Evolutionary conservation across 2,329 filamentous ascomycete genomes (phyloP).

Genomic region (Alternaria brassicicola): DNA sequence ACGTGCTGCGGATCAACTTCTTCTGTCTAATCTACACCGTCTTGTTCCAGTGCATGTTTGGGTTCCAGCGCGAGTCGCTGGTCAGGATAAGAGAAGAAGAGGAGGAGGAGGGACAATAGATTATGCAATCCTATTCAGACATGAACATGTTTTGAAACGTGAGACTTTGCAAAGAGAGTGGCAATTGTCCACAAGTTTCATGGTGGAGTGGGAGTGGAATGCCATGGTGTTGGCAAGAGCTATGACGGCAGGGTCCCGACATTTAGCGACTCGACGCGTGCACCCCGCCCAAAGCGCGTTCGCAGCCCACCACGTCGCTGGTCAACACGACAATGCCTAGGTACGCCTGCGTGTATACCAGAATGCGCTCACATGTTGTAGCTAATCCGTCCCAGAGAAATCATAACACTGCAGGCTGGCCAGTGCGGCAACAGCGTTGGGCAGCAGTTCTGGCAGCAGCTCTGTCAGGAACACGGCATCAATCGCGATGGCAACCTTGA

Average conservation of each 20-base stretch:
- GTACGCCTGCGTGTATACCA: constrained; percentile 26
- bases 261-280: constrained; percentile 30
- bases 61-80: constrained; percentile 29
- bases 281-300: constrained; percentile 44
- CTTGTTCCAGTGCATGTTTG: constrained; percentile 42
- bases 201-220: neutral
- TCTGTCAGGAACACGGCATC: constrained; percentile 97
- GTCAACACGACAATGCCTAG: constrained; percentile 46
- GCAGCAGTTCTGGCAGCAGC: constrained; percentile 98
- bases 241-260: constrained; percentile 14
- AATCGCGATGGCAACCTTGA: constrained; percentile 96
- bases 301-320: constrained; percentile 28
- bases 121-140: neutral
- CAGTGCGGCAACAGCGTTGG: constrained; percentile 99
- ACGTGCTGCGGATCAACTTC: constrained; percentile 43
- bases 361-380: neutral
- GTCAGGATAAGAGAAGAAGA: constrained; percentile 16
- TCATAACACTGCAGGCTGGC: constrained; percentile 98
- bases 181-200: neutral
- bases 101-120: constrained; percentile 7
- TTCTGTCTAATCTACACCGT: constrained; percentile 43
- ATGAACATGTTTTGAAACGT: neutral
- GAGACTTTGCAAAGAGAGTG: neutral
- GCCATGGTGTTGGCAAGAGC: neutral
- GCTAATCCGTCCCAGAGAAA: constrained; percentile 71